phyloP scores from a whole-genome alignment of 1,139 yeast species.

The Debaryomyces fabryi region DNA sequence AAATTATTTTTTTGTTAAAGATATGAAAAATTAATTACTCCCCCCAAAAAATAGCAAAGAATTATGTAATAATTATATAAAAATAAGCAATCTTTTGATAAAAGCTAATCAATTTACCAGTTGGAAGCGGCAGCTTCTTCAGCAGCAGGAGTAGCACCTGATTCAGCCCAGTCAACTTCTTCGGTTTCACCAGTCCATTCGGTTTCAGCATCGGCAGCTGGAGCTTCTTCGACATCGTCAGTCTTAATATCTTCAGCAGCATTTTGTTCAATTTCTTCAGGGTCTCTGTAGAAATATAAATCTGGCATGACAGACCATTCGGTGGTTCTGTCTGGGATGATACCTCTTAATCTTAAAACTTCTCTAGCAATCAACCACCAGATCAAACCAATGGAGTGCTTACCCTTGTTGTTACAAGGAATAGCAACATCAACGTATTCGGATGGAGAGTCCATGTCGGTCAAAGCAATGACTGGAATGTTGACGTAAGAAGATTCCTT shows the following conservation, averaged over 20 bases:
- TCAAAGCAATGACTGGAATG: constrained; percentile 99
- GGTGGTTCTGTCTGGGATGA: constrained; percentile 94
- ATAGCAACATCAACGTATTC: constrained; percentile 99
- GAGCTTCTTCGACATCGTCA: constrained; percentile 54
- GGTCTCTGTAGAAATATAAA: constrained; percentile 99
- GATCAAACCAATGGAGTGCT: constrained; percentile 99
- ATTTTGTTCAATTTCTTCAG: constrained; percentile 96
- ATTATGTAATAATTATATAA: constrained; percentile 10
- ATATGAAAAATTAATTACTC: constrained; percentile 16
- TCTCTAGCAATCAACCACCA: constrained; percentile 99
- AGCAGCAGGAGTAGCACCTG: constrained; percentile 69
- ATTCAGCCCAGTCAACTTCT: constrained; percentile 66
- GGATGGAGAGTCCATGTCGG: constrained; percentile 98
- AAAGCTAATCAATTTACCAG: constrained; percentile 38
- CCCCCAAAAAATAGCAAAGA: constrained; percentile 12
- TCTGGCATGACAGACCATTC: constrained; percentile 99
- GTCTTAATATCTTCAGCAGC: constrained; percentile 66
- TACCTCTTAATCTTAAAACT: constrained; percentile 98
- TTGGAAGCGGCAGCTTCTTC: constrained; percentile 76
- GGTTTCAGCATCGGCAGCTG: constrained; percentile 51
- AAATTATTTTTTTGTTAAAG: constrained; percentile 13
- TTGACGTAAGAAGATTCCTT: constrained; percentile 99
- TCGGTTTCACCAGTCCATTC: constrained; percentile 62
- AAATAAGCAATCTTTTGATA: constrained; percentile 11
- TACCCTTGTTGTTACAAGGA: constrained; percentile 99